Percentiles rank a stretch among this genome's conserved stretches.
Evolutionary conservation across 495 filamentous ascomycete species (phyloP).

Genomic region (Antarctomyces pellizariae): DNA sequence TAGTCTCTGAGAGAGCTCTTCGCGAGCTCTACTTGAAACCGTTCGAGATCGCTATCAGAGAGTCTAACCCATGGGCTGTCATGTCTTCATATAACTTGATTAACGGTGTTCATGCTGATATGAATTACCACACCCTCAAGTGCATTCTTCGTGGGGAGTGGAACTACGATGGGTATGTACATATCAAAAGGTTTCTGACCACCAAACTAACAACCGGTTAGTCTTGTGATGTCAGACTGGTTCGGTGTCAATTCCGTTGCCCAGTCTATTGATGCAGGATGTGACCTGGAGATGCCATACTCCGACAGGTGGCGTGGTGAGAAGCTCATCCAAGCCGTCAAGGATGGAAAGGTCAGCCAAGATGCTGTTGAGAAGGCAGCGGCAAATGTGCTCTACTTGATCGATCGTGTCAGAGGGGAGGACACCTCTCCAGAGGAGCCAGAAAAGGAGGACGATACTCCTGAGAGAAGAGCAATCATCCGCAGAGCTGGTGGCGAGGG

Average conservation of each 20-base stretch:
- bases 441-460: constrained; percentile 38
- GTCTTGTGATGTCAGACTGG: constrained; percentile 56
- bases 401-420: constrained; percentile 36
- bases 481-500: constrained; percentile 47
- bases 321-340: constrained; percentile 35
- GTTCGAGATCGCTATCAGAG: constrained; percentile 63
- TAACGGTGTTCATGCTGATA: constrained; percentile 56
- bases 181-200: not conserved
- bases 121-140: constrained; percentile 43
- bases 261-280: constrained; percentile 47
- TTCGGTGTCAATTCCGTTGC: constrained; percentile 43
- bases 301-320: constrained; percentile 47
- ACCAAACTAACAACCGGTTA: constrained; percentile 10
- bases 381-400: constrained; percentile 41
- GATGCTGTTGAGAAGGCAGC: constrained; percentile 25
- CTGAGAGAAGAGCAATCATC: constrained; percentile 42
- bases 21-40: constrained; percentile 66
- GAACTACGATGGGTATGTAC: constrained; percentile 40
- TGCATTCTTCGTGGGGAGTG: constrained; percentile 58
- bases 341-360: constrained; percentile 30
- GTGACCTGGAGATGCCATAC: constrained; percentile 61
- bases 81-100: constrained; percentile 79
- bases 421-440: constrained; percentile 34
- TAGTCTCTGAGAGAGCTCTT: constrained; percentile 47
- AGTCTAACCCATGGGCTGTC: constrained; percentile 51